A percentile compares a stretch with the other conserved stretches of the same genome.
These are phyloP conservation scores for Vitis labrusca DNA, from an alignment of 164 flowering plant genomes.

Conservation along the genomic window DNA sequence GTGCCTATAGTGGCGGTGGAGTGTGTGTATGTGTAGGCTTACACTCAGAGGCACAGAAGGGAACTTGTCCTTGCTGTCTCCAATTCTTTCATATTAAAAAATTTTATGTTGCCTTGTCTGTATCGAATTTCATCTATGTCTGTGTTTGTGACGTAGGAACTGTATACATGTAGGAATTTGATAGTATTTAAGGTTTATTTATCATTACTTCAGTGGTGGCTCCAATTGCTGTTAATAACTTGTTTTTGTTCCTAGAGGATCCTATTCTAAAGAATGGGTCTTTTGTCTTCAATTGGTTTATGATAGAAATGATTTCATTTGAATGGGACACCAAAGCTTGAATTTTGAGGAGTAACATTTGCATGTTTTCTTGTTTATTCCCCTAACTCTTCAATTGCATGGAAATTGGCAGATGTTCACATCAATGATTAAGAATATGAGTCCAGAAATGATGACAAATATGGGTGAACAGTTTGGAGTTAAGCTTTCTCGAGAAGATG, in stretches of 20 bases:
- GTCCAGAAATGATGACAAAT: constrained; percentile 93
- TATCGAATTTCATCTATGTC: no score
- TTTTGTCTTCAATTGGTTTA: background rate
- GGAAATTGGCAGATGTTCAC: constrained; percentile 68
- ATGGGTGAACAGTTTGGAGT: constrained; percentile 94
- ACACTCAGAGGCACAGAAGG: no score
- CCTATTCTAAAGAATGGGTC: background rate
- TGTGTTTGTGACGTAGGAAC: no score
- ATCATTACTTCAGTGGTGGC: background rate
- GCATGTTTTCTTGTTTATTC: background rate
- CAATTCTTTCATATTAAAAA: no score
- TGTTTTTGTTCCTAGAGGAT: background rate
- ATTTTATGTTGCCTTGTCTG: no score
- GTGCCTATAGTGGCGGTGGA: no score
- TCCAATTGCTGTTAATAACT: background rate
- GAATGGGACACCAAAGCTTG: background rate
- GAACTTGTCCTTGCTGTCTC: no score
- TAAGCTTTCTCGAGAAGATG: constrained; percentile 87
- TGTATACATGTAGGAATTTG: no score
- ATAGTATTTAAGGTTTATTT: no score
- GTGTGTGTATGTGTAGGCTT: no score
- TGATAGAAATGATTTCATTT: background rate
- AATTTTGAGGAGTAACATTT: background rate
- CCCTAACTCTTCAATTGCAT: constrained; percentile 1
- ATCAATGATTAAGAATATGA: constrained; percentile 89